Percentiles rank a stretch among this genome's conserved stretches.
phyloP scores from a whole-genome alignment of 495 filamentous ascomycete species.

The Neurospora pannonica region DNA sequence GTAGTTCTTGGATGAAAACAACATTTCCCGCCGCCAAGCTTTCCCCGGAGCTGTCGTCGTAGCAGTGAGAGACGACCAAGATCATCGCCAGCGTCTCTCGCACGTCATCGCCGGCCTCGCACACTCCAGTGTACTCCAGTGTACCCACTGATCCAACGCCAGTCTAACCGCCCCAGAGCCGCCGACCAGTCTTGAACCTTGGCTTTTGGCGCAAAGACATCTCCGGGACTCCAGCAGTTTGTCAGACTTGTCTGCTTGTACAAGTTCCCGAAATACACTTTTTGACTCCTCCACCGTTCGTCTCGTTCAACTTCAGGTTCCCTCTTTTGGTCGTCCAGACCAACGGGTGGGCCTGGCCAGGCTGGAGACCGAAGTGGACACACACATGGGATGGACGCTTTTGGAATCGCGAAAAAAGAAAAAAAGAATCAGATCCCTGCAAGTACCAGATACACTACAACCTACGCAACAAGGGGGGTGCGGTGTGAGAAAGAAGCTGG shows the following conservation, averaged over 20 bases:
- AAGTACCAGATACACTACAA: neutral
- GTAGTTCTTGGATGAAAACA: neutral
- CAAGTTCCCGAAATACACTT: neutral
- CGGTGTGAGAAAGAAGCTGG: neutral
- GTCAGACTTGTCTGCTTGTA: neutral
- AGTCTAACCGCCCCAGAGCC: neutral
- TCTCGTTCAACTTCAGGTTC: neutral
- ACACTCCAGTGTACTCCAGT: neutral
- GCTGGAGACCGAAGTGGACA: neutral
- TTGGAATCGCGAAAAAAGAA: neutral
- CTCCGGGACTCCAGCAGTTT: neutral
- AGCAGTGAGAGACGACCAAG: neutral
- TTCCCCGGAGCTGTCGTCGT: neutral
- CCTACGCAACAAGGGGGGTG: neutral
- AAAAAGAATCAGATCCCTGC: neutral
- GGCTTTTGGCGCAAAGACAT: neutral
- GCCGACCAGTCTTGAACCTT: neutral
- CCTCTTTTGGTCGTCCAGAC: neutral
- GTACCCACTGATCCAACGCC: neutral
- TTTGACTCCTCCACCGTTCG: neutral
- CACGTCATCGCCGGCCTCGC: neutral
- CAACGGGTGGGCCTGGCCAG: neutral
- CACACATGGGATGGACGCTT: neutral
- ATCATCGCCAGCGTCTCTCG: neutral
- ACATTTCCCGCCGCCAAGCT: neutral